Percentiles rank a stretch among this genome's conserved stretches.
phyloP scores from a whole-genome alignment of 768 basidiomycete species.

The Mycena rebaudengoi region DNA sequence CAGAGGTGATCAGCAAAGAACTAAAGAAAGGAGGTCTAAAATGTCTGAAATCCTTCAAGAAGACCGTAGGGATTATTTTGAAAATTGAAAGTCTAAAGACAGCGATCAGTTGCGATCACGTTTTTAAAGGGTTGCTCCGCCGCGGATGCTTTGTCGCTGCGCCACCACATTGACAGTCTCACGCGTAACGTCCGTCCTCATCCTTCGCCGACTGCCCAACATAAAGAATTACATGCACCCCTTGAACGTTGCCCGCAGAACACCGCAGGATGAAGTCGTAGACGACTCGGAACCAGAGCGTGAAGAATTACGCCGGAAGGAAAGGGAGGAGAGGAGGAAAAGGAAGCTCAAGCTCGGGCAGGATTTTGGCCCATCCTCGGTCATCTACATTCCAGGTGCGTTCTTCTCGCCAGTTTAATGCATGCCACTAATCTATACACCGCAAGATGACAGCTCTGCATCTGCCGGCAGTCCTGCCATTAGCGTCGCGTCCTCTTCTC shows the following conservation, averaged over 20 bases:
- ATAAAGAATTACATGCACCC: background rate
- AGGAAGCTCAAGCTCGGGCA: constrained; percentile 22
- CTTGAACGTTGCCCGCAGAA: background rate
- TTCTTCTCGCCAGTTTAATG: background rate
- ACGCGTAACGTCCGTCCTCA: constrained; percentile 5
- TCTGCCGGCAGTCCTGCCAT: constrained; percentile 2
- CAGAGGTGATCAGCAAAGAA: background rate
- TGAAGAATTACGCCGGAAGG: constrained; percentile 45
- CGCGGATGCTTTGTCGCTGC: constrained; percentile 11
- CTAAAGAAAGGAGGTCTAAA: background rate
- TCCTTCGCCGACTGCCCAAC: background rate
- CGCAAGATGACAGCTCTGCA: constrained; percentile 12
- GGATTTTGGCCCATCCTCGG: background rate
- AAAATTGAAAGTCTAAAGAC: background rate
- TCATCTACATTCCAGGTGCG: constrained; percentile 22
- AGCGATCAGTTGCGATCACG: constrained; percentile 1
- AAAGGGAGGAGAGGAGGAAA: constrained; percentile 29
- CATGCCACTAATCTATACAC: background rate
- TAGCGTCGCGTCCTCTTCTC: background rate
- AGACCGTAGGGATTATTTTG: background rate
- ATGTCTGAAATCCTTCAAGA: no score
- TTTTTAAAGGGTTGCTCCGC: background rate
- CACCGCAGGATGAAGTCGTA: constrained; percentile 49
- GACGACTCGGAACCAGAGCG: constrained; percentile 81
- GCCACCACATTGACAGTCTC: background rate